phyloP scores from a whole-genome alignment of 2,329 filamentous ascomycete species.

The Trichoderma simmonsii region DNA sequence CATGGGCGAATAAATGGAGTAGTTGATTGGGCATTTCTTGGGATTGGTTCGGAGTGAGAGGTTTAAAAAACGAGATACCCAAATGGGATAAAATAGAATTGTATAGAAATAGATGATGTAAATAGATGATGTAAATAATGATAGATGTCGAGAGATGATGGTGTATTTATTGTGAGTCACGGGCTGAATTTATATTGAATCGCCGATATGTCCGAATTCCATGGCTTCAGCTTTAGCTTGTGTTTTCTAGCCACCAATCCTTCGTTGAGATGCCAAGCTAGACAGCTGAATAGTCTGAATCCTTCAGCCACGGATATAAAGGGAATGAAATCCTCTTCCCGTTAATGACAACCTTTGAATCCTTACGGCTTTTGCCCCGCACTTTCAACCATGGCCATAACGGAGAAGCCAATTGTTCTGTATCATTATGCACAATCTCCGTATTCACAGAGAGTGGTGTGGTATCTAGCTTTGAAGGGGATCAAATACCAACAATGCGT shows the following conservation, averaged over 20 bases:
- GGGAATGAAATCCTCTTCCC: not conserved
- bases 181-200: not conserved
- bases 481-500: constrained; percentile 67
- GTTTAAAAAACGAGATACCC: constrained; percentile 1
- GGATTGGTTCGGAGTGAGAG: not conserved
- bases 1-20: not conserved
- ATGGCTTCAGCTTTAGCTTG: not conserved
- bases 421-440: constrained; percentile 12
- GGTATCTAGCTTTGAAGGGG: constrained; percentile 64
- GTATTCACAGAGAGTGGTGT: constrained; percentile 42
- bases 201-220: not conserved
- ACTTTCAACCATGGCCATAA: not conserved
- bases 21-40: not conserved
- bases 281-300: not conserved
- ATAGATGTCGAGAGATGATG: not conserved
- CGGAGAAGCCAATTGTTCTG: constrained; percentile 1
- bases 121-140: too few species aligned
- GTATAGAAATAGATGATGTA: not conserved
- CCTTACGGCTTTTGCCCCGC: not conserved
- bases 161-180: not conserved
- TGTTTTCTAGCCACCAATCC: too few species aligned
- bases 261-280: not conserved
- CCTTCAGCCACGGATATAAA: not conserved
- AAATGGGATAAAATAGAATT: constrained; percentile 2
- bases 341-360: not conserved